Base-by-base conservation (phyloP, 192 early-diverging fungal species). In the Entomortierella parvispora region DNA sequence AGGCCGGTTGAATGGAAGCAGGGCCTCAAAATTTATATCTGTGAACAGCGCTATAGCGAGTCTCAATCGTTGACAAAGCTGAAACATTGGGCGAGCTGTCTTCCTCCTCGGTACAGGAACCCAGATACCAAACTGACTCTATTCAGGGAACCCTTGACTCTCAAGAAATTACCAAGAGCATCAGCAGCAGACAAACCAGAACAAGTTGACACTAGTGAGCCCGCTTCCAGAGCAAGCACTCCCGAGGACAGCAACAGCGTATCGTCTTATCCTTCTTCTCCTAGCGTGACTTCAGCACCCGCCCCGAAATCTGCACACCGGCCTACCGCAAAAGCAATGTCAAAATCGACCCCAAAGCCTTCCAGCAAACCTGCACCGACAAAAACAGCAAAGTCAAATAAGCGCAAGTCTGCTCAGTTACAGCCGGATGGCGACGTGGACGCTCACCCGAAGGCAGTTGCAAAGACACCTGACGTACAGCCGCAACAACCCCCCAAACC, bases 341-440 rank as follows among this genome's bases (percentile, higher is more conserved):
- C 20, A 26, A 44, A 33, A 23, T 22, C 57, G 2, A 42, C 58
- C 2, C 43, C 68, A 10, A 51, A 47, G n/a, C 34, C 37, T 26
- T 22, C 62, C 12, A 17, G 47, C 29, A 63, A 51, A 8, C 8
- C 48, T 9, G 7, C 54, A 10, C 31, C 49, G 40, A 32, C 48
- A 5, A 43, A 45, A 37, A 44, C 63, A 53, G 43, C 67, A 43
- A 69, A 53, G 22, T 26, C 47, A 15, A 63, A 63, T 33, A 72
- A 72, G 29, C 62, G 70, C 17, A 72, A 72, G 28, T 72, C 70
- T 0, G 54, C 70, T 6, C 61, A 65, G n/a, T 58, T 72, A 9
- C 48, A 57, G 0, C n/a, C 34, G 0, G 67, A 4, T 14, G 23
- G 1, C 49, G 22, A 18, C 26, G 40, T 5, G 28, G 48, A 4